Percentiles rank a stretch among this genome's conserved stretches.
Evolutionary conservation across 1,139 yeast species (phyloP).

Genomic region (Saccharomyces uvarum): DNA sequence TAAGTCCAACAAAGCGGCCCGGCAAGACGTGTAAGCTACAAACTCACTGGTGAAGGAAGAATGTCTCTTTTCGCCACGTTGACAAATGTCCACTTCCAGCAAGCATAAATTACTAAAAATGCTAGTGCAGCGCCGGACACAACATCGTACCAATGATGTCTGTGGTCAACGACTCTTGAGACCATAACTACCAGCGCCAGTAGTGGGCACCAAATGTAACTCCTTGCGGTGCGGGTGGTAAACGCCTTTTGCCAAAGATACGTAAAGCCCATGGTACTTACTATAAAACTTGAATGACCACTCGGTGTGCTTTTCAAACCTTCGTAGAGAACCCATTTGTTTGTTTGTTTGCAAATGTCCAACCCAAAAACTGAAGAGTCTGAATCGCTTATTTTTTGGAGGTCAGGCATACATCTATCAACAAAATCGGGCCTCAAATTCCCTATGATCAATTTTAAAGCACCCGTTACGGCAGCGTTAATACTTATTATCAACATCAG

Average conservation of each 20-base stretch:
- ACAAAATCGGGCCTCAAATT: slow-evolving; percentile 29
- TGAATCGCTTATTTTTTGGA: slow-evolving; percentile 3
- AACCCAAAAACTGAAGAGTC: slow-evolving; percentile 9
- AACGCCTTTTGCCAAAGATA: slow-evolving; percentile 22
- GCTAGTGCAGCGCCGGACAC: slow-evolving; percentile 22
- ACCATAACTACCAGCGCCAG: slow-evolving; percentile 23
- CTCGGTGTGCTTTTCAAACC: slow-evolving; percentile 30
- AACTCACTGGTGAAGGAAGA: background rate
- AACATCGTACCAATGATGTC: slow-evolving; percentile 31
- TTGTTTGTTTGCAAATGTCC: slow-evolving; percentile 16
- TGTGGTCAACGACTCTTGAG: slow-evolving; percentile 26
- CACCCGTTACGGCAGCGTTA: slow-evolving; percentile 23
- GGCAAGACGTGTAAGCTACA: background rate
- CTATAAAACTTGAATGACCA: slow-evolving; percentile 28
- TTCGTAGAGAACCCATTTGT: slow-evolving; percentile 20
- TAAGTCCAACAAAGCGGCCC: too few relatives aligned
- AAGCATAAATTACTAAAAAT: slow-evolving; percentile 7
- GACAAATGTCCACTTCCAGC: slow-evolving; percentile 14
- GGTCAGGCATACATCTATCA: slow-evolving; percentile 19
- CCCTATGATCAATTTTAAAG: slow-evolving; percentile 22
- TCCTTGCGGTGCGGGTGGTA: slow-evolving; percentile 10
- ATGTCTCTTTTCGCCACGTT: background rate
- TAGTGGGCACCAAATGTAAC: slow-evolving; percentile 24
- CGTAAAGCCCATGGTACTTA: slow-evolving; percentile 22
- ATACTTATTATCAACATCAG: slow-evolving; percentile 17